Conservation (phyloP, 257 asterid species). For the Mitragyna speciosa region DNA sequence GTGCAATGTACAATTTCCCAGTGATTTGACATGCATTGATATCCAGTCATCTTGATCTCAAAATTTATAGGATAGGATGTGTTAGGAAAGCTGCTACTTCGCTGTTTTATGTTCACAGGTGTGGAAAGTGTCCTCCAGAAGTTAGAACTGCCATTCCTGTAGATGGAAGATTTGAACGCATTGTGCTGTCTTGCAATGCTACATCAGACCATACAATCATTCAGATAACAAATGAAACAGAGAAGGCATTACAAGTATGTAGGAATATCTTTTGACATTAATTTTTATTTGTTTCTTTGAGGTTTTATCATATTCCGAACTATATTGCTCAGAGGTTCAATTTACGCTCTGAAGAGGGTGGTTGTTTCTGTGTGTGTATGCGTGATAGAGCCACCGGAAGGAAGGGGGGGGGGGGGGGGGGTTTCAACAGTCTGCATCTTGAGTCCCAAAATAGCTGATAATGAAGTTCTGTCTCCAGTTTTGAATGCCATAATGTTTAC, state of each 20-base stretch:
- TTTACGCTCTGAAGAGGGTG: too few relatives aligned
- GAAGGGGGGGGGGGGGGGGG: too few relatives aligned
- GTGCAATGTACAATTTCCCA: neutral
- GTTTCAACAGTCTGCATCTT: too few relatives aligned
- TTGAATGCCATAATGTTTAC: too few relatives aligned
- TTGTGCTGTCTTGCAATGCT: conserved; percentile 87
- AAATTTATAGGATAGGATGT: too few relatives aligned
- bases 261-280: neutral
- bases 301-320: neutral
- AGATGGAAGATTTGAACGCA: conserved; percentile 96
- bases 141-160: conserved; percentile 96
- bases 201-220: conserved; percentile 89
- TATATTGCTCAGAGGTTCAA: too few relatives aligned
- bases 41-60: too few relatives aligned
- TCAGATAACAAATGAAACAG: conserved; percentile 87
- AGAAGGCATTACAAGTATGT: conserved; percentile 72
- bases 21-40: too few relatives aligned
- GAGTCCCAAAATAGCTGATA: too few relatives aligned
- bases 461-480: neutral
- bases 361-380: too few relatives aligned
- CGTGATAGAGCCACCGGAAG: too few relatives aligned
- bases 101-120: conserved; percentile 38
- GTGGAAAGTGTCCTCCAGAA: conserved; percentile 95
- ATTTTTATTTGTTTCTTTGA: neutral
- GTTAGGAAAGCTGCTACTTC: neutral